These are phyloP conservation scores for Trichoderma asperelloides DNA, from an alignment of 495 filamentous ascomycete species.

Conservation along the genomic window DNA sequence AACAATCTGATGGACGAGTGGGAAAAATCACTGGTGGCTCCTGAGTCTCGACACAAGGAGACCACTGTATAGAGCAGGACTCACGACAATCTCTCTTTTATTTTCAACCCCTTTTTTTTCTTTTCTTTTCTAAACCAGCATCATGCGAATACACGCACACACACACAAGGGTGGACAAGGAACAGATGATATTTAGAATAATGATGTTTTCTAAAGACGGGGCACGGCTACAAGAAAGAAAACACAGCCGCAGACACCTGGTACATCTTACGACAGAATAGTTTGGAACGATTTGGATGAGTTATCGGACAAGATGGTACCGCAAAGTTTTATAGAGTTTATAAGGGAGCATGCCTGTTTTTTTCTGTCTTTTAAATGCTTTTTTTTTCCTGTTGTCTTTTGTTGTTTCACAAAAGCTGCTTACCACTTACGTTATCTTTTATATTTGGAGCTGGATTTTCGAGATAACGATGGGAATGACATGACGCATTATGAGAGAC, in stretches of 20 bases:
- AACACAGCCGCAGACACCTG: background rate
- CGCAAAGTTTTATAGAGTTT: background rate
- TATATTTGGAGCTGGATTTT: background rate
- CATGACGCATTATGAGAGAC: constrained; percentile 5
- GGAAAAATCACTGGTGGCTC: constrained; percentile 46
- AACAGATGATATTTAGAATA: background rate
- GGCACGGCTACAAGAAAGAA: background rate
- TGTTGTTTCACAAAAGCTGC: background rate
- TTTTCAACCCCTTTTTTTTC: constrained; percentile 16
- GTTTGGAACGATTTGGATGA: background rate
- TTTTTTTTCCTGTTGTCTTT: background rate
- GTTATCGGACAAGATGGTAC: background rate
- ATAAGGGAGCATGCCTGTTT: background rate
- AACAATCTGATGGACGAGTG: constrained; percentile 70
- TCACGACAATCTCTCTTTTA: constrained; percentile 20
- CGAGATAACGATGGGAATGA: background rate
- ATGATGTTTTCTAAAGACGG: background rate
- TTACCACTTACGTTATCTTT: background rate
- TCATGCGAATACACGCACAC: background rate
- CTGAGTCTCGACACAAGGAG: constrained; percentile 2
- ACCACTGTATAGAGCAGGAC: constrained; percentile 7
- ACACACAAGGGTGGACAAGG: no score
- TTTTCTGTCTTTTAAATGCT: background rate
- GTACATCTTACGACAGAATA: background rate
- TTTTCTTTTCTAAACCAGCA: background rate